Percentiles rank a stretch among this genome's conserved stretches.
phyloP scores from a whole-genome alignment of 345 rosid species.

The Populus davidiana region DNA sequence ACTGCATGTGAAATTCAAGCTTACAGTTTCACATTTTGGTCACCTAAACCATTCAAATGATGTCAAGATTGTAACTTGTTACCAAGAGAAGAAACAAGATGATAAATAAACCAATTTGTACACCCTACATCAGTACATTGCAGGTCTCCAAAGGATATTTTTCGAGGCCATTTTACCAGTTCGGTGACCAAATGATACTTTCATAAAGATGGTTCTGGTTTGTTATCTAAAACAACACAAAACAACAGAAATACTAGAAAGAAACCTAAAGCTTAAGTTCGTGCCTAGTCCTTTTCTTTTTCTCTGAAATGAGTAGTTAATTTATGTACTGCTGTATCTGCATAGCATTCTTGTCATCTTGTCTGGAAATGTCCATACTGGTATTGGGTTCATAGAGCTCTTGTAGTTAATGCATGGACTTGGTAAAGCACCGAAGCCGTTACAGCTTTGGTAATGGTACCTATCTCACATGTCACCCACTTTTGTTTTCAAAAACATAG shows the following conservation, averaged over 20 bases:
- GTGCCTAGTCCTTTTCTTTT: not conserved
- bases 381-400: not conserved
- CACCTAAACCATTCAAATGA: not conserved
- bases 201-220: not conserved
- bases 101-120: not conserved
- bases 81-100: not conserved
- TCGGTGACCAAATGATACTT: not conserved
- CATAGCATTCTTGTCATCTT: not conserved
- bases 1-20: slow-evolving; percentile 3
- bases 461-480: slow-evolving; percentile 13
- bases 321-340: slow-evolving; percentile 8
- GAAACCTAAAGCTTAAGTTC: not conserved
- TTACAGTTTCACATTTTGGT: not conserved
- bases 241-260: not conserved
- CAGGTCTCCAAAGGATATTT: not conserved
- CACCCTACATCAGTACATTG: not conserved
- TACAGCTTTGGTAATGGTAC: slow-evolving; percentile 11
- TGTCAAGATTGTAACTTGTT: slow-evolving; percentile 12
- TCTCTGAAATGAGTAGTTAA: slow-evolving; percentile 11
- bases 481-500: not conserved
- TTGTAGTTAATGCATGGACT: slow-evolving; percentile 8
- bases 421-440: slow-evolving; percentile 7
- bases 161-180: not conserved
- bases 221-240: not conserved
- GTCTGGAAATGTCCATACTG: slow-evolving; percentile 2